A percentile compares a stretch with the other conserved stretches of the same genome.
Conservation (phyloP, 2,329 filamentous ascomycete species). For the Beauveria brongniartii region DNA sequence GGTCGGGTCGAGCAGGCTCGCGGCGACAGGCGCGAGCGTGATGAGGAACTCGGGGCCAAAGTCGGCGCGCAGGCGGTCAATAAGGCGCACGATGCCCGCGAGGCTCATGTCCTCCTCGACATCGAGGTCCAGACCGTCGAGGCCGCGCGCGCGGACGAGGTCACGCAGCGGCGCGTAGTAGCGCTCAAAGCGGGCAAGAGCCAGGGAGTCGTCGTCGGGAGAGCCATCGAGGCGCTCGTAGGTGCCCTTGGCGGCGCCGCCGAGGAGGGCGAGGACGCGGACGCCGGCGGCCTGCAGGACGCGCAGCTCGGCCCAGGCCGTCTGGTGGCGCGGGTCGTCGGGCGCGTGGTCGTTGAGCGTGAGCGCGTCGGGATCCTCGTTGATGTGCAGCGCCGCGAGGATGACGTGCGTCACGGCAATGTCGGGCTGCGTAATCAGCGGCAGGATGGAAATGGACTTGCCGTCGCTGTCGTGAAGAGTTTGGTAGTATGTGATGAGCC, state of each 20-base stretch:
- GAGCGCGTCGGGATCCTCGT: constrained; percentile 55
- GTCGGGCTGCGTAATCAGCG: constrained; percentile 38
- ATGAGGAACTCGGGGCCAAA: constrained; percentile 67
- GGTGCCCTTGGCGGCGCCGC: constrained; percentile 72
- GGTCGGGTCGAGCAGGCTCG: constrained; percentile 49
- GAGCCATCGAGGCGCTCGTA: constrained; percentile 51
- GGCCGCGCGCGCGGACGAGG: constrained; percentile 50
- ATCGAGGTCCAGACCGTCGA: constrained; percentile 70
- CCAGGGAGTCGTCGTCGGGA: constrained; percentile 27
- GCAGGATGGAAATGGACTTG: constrained; percentile 43
- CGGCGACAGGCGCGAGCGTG: constrained; percentile 74
- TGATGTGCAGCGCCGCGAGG: constrained; percentile 78
- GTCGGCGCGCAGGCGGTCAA: constrained; percentile 59
- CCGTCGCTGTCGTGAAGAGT: constrained; percentile 41
- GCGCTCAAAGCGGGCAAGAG: constrained; percentile 50
- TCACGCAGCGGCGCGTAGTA: constrained; percentile 64
- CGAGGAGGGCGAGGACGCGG: constrained; percentile 79
- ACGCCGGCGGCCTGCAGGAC: constrained; percentile 65
- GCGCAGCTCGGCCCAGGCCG: constrained; percentile 71
- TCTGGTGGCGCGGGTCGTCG: constrained; percentile 55
- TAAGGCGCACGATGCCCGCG: constrained; percentile 55
- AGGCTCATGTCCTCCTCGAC: constrained; percentile 72
- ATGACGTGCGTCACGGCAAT: constrained; percentile 69
- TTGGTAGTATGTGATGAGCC: constrained; percentile 46
- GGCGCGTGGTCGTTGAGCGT: constrained; percentile 76